Conservation (phyloP, 139 green algal species). For the Pleodorina starrii region DNA sequence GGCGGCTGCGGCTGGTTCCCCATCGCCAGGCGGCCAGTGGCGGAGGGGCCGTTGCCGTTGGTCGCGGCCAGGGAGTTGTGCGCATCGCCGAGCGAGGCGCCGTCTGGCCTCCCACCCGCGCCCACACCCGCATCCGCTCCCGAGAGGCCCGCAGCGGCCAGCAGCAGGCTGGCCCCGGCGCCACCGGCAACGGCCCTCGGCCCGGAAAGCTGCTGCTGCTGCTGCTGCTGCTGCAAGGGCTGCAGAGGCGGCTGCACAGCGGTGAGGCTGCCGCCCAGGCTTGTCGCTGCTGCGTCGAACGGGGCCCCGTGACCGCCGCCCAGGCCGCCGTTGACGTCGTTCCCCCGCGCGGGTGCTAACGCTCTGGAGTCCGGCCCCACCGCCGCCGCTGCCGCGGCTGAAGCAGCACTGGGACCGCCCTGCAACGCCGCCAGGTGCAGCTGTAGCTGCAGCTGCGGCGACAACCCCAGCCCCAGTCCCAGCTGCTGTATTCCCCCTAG, state of each 20-base stretch:
- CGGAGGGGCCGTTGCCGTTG: neutral
- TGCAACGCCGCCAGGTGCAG: neutral
- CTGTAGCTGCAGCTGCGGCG: conserved; percentile 22
- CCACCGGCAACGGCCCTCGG: neutral
- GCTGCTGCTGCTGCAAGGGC: conserved; percentile 9
- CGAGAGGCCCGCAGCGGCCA: neutral
- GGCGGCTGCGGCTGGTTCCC: neutral
- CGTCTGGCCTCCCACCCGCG: neutral
- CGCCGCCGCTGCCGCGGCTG: conserved; percentile 3
- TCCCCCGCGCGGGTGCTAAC: too few relatives aligned
- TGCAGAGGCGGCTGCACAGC: neutral
- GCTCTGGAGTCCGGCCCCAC: too few relatives aligned
- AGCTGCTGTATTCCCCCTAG: neutral
- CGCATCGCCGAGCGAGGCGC: neutral
- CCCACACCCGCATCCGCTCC: neutral
- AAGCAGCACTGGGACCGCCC: neutral
- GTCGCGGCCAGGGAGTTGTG: neutral
- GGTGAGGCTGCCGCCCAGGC: neutral
- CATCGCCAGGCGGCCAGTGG: neutral
- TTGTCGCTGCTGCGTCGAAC: neutral
- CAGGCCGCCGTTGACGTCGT: neutral
- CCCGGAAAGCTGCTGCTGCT: neutral
- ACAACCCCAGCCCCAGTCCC: neutral
- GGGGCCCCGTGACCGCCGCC: neutral
- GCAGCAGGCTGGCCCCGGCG: neutral